Evolutionary conservation across 352 stramenopile species (phyloP), one percentile per base, ranked within the genome.

Genomic region (Aphanomyces invadans): DNA sequence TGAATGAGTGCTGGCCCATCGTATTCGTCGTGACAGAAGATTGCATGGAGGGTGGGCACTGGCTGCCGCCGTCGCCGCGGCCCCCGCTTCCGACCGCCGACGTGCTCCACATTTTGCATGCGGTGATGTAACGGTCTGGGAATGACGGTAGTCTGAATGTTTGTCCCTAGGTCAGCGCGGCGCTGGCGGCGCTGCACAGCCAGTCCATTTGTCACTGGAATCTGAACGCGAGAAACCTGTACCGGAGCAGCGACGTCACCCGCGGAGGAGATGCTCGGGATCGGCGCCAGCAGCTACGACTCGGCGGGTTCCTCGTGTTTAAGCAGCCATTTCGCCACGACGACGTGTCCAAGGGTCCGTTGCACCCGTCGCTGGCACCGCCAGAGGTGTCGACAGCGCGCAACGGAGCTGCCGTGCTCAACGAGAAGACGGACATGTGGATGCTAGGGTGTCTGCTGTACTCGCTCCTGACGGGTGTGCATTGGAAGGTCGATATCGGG

Each of bases 341-440:
- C 0, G 60, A 67, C 11, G 10, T 39, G 10, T n/a, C 42, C 28
- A 23, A 19, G 46, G 10, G 12, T 28, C 21, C 23, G n/a, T 53
- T 67, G 2, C n/a, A 21, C 11, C 60, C 60, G n/a, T n/a, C 26
- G 28, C 11, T 67, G 4, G 42, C 39, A 10, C 60, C 60, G 2
- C 60, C 60, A 5, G 38, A 66, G 11, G 19, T 42, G 5, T n/a
- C 28, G 25, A 25, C 38, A 29, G 44, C 0, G 1, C 1, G n/a
- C 46, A 12, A 29, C 23, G 4, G 38, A 23, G 36, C 9, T 29
- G 59, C 28, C 1, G 17, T 29, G 23, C 28, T 53, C 11, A 59
- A 55, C 23, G 60, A 67, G 9, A 67, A 67, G 49, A 67, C 60
- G 9, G 60, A 67, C 36, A 67, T 67, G 60, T 67, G 60, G 60